These are phyloP conservation scores for Taphrina flavorubra DNA, from an alignment of 1,139 yeast species.

Conservation along the genomic window DNA sequence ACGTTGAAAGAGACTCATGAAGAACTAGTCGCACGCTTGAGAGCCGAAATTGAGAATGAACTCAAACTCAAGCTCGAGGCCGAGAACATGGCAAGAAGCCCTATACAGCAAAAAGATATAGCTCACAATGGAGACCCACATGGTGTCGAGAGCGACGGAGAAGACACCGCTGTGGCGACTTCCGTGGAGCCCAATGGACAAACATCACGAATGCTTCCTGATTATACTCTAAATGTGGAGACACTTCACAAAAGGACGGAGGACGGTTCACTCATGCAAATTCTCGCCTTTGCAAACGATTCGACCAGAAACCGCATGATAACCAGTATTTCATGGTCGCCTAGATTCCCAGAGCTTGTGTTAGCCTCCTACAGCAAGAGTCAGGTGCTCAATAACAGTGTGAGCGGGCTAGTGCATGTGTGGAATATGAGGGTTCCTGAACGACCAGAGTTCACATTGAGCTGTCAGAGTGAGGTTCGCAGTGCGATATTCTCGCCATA, in stretches of 20 bases:
- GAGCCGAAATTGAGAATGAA: conserved; percentile 45
- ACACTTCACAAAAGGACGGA: not conserved
- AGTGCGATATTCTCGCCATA: conserved; percentile 54
- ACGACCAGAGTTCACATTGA: conserved; percentile 60
- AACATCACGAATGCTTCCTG: not conserved
- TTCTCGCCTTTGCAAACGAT: conserved; percentile 47
- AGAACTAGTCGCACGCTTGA: conserved; percentile 40
- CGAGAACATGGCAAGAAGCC: conserved; percentile 1
- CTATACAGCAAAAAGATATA: not conserved
- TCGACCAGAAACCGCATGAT: conserved; percentile 51
- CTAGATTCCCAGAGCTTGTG: conserved; percentile 55
- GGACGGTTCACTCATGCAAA: conserved; percentile 42
- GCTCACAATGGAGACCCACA: not conserved
- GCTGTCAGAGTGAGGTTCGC: conserved; percentile 57
- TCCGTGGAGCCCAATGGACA: not conserved
- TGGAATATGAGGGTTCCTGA: conserved; percentile 54
- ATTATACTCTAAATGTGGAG: conserved; percentile 16
- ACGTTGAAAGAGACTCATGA: conserved; percentile 16
- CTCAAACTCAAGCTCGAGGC: conserved; percentile 41
- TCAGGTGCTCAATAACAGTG: conserved; percentile 27
- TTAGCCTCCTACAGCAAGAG: conserved; percentile 53
- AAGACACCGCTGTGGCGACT: not conserved
- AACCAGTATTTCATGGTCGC: conserved; percentile 56
- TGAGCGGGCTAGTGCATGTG: conserved; percentile 52
- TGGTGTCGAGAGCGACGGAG: not conserved